Percentiles rank a stretch among this genome's conserved stretches.
phyloP scores from a whole-genome alignment of 2,329 filamentous ascomycete species.

The Emmonsia crescens region DNA sequence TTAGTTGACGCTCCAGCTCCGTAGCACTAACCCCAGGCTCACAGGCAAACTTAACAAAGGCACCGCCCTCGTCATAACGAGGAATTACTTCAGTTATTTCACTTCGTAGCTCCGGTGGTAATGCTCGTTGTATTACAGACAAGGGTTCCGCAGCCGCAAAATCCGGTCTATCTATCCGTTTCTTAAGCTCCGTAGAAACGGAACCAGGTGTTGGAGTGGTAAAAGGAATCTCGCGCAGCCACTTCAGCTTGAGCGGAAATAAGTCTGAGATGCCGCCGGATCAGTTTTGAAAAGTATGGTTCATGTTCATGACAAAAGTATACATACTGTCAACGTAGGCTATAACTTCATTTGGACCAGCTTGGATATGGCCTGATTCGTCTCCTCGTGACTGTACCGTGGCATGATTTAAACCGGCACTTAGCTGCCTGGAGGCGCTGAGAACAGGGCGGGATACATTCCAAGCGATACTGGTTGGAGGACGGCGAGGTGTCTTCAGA shows the following conservation, averaged over 20 bases:
- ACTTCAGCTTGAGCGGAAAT: constrained; percentile 67
- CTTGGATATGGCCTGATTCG: constrained; percentile 71
- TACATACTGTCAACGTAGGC: constrained; percentile 77
- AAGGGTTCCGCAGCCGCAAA: constrained; percentile 46
- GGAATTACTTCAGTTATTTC: constrained; percentile 74
- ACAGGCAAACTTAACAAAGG: constrained; percentile 75
- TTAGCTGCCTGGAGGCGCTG: neutral
- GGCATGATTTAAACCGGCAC: neutral
- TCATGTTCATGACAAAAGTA: neutral
- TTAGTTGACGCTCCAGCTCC: constrained; percentile 52
- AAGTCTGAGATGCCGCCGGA: constrained; percentile 47
- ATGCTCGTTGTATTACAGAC: constrained; percentile 47
- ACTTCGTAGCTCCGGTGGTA: constrained; percentile 52
- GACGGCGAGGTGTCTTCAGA: neutral
- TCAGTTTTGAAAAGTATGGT: neutral
- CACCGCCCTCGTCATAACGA: constrained; percentile 80
- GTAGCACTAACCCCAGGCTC: constrained; percentile 36
- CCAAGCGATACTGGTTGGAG: neutral
- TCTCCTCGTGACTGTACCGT: constrained; percentile 42
- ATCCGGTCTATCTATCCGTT: constrained; percentile 41
- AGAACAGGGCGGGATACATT: neutral
- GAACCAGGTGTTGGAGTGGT: constrained; percentile 31
- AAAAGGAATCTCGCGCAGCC: constrained; percentile 46
- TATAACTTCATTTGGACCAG: constrained; percentile 65
- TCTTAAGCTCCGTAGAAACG: constrained; percentile 38